Percentiles rank a stretch among this genome's conserved stretches.
phyloP scores from a whole-genome alignment of 306 rosid genomes.

The Aeschynomene evenia region DNA sequence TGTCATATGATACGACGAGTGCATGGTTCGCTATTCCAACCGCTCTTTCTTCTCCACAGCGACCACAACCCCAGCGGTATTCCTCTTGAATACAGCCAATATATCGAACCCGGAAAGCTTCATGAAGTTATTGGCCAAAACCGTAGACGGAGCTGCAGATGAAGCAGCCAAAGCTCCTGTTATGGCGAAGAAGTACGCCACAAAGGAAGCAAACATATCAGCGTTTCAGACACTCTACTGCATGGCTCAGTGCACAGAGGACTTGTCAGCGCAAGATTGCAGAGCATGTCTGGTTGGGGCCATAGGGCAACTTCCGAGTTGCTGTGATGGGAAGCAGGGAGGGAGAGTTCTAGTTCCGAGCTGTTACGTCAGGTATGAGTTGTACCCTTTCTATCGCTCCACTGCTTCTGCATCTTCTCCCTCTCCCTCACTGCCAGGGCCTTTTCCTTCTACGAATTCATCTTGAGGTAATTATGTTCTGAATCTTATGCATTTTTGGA shows the following conservation, averaged over 20 bases:
- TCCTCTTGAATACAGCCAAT: background rate
- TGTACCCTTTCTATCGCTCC: conserved; percentile 5
- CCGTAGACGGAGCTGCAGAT: background rate
- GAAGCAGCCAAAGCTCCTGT: background rate
- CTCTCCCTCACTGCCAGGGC: background rate
- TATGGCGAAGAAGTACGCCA: background rate
- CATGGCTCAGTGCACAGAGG: conserved; percentile 2
- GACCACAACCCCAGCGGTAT: background rate
- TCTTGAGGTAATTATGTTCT: conserved; percentile 11
- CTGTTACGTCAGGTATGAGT: conserved; percentile 3
- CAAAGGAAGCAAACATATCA: background rate
- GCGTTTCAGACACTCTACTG: background rate
- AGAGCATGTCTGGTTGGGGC: background rate
- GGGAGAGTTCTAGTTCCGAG: conserved; percentile 14
- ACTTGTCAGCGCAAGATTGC: background rate
- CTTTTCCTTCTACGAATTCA: background rate
- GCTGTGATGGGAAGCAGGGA: background rate
- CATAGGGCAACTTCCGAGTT: background rate
- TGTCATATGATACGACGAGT: background rate
- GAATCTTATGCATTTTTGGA: background rate
- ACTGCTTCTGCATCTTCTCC: fast-evolving
- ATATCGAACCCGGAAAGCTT: background rate
- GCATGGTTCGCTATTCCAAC: background rate
- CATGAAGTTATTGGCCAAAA: background rate
- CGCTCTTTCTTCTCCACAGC: background rate